Base-by-base conservation (phyloP, 495 filamentous ascomycete genomes). In the Podospora bellae-mahoneyi region DNA sequence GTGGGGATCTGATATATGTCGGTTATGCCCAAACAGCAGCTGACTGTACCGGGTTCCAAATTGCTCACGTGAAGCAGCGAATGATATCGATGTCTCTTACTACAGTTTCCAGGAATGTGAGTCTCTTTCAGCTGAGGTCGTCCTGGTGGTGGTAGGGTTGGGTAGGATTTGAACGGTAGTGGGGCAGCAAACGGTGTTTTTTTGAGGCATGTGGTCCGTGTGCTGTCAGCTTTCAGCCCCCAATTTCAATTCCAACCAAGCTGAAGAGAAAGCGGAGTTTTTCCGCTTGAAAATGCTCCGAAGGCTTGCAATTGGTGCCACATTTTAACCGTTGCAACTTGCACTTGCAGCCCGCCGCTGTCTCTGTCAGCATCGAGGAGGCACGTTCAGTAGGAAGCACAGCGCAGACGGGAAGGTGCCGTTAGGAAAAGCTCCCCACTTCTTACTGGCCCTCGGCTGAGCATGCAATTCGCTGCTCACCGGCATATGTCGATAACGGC, bases 401-500 rank as follows among this genome's bases (percentile, higher is more conserved):
- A 48, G 39, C 39, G 39, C 39, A 48, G 39, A 48, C 39, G 39
- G 39, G 39, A 48, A 48, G 39, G 39, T 48, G 39, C 39, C 39
- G 39, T 48, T 48, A 48, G 15, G 39, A 48, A 48, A 48, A 48
- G 2, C 39, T 18, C 39, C 13, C 39, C 39, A 48, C 39, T 48
- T 48, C 13, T 10, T 48, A 48, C 39, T 48, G 39, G 39, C 9
- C 39, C 39, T 32, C 60, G n/a, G 53, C 28, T 53, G 32, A 13
- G 56, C 62, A 48, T 64, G 61, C 18, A 34, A 65, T 65, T 65
- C 64, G 64, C 64, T 39, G 64, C 64, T 65, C 64, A 60, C 55
- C 56, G 55, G 30, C 27, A 57, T 39, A 2, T 66, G 16, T 60
- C 32, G 27, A 32, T 66, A 70, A 27, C 68, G 56, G 57, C 65